Base-by-base conservation (phyloP, 2,329 filamentous ascomycete genomes). In the Colletotrichum incanum region DNA sequence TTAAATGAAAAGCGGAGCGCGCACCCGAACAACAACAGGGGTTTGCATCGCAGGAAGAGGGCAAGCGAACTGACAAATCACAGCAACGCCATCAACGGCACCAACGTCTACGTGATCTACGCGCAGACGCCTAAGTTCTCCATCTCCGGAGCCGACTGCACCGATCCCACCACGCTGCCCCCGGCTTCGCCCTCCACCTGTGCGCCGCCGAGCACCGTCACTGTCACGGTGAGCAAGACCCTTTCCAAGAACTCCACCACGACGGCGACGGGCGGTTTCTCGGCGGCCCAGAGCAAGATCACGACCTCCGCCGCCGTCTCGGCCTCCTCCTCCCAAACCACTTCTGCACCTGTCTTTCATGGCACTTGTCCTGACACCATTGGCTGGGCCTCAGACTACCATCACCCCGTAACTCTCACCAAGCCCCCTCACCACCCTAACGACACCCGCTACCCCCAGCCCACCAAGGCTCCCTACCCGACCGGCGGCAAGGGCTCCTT, bases 51-150 rank as follows among this genome's bases (percentile, higher is more conserved):
- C 12, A 41, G 20, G 39, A 61, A 47, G 34, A 28, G n/a, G 45
- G 20, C 60, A 39, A 41, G 34, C 34, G n/a, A 3, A 26, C 60
- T 50, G 11, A 43, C 5, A 41, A 5, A 37, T 54, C 16, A 39
- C 49, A 72, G 70, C 77, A 84, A 83, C 74, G 83, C 81, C 74
- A 84, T 85, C 78, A 84, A 84, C 78, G 83, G 82, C 74, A 84
- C 83, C 74, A 84, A 85, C 75, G 80, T 83, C 74, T 84, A 82
- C 74, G 78, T 84, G 62, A 84, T 85, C 77, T 82, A 84, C 74
- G 80, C 83, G 7, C 82, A 85, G 77, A 81, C 82, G 34, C 76
- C 78, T 58, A 80, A 80, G 71, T 84, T 85, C 77, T 80, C 73
- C 72, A 74, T 84, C 73, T 54, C 74, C 63, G 77, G 78, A 65